A percentile compares a stretch with the other conserved stretches of the same genome.
phyloP scores from a whole-genome alignment of 2,329 filamentous ascomycete species.

The Endoconidiophora polonica region DNA sequence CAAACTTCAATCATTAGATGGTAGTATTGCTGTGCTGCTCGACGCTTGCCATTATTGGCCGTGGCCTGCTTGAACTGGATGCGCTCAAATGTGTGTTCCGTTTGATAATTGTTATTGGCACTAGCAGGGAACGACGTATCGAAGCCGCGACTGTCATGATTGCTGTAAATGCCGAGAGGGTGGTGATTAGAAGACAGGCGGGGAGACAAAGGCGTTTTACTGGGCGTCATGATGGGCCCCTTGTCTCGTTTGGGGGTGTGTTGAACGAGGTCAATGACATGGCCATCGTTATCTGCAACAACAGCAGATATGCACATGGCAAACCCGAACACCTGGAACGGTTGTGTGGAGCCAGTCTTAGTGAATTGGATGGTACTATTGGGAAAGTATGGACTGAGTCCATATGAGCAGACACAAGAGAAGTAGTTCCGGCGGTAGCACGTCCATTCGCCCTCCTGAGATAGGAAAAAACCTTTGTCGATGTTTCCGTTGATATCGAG shows the following conservation, averaged over 20 bases:
- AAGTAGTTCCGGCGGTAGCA: constrained; percentile 90
- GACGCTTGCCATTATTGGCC: constrained; percentile 80
- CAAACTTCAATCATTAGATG: constrained; percentile 77
- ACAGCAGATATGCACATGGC: constrained; percentile 74
- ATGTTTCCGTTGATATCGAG: constrained; percentile 65
- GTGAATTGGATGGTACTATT: constrained; percentile 35
- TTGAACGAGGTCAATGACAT: constrained; percentile 70
- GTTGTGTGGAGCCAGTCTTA: constrained; percentile 31
- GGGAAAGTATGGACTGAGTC: constrained; percentile 40
- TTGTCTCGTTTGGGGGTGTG: constrained; percentile 88
- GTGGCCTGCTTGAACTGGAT: constrained; percentile 93
- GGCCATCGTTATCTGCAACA: constrained; percentile 58
- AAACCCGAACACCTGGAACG: constrained; percentile 55
- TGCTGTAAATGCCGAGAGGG: constrained; percentile 28
- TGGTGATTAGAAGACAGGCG: constrained; percentile 40
- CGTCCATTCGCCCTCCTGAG: constrained; percentile 66
- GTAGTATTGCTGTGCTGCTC: constrained; percentile 84
- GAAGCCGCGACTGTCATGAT: constrained; percentile 18
- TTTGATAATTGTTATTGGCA: constrained; percentile 25
- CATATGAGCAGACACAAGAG: constrained; percentile 65
- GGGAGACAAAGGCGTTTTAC: constrained; percentile 49
- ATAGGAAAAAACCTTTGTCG: constrained; percentile 76
- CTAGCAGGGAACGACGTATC: constrained; percentile 14
- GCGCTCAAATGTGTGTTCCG: constrained; percentile 58
- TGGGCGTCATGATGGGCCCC: constrained; percentile 60